phyloP scores from a whole-genome alignment of 495 filamentous ascomycete genomes.

The Penicillium crystallinum region DNA sequence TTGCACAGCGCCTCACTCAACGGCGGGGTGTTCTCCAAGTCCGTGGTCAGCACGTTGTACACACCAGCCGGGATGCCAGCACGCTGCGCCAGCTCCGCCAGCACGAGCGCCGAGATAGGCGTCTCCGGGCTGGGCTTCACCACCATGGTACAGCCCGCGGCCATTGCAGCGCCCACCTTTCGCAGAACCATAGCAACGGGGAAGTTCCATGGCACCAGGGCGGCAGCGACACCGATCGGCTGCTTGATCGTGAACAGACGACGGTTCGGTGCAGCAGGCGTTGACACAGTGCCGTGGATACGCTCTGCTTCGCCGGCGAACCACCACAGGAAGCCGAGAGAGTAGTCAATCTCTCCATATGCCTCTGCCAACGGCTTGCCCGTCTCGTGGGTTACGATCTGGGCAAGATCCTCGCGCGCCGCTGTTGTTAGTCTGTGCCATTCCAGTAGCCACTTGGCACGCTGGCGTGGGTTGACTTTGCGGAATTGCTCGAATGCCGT shows the following conservation, averaged over 20 bases:
- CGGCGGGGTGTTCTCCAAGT: slow-evolving; percentile 57
- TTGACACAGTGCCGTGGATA: slow-evolving; percentile 55
- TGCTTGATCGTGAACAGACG: slow-evolving; percentile 68
- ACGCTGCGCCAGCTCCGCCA: slow-evolving; percentile 49
- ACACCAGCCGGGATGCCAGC: slow-evolving; percentile 54
- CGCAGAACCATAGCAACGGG: slow-evolving; percentile 61
- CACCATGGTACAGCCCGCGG: slow-evolving; percentile 67
- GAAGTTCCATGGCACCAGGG: slow-evolving; percentile 64
- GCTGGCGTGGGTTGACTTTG: slow-evolving; percentile 53
- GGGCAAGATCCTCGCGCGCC: slow-evolving; percentile 51
- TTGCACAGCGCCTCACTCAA: slow-evolving; percentile 62
- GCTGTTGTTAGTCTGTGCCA: slow-evolving; percentile 51
- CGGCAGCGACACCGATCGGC: slow-evolving; percentile 60
- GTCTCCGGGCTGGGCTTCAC: slow-evolving; percentile 59
- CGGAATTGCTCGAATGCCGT: slow-evolving; percentile 57
- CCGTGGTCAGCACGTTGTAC: slow-evolving; percentile 51
- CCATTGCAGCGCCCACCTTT: slow-evolving; percentile 64
- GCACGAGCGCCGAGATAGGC: slow-evolving; percentile 47
- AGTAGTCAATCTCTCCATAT: slow-evolving; percentile 56
- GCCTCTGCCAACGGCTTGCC: slow-evolving; percentile 60
- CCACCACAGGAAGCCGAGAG: slow-evolving; percentile 57
- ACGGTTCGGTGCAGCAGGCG: slow-evolving; percentile 52
- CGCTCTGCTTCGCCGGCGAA: slow-evolving; percentile 67
- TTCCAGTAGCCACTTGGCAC: slow-evolving; percentile 59
- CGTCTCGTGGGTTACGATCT: slow-evolving; percentile 57